phyloP scores from a whole-genome alignment of 2,329 filamentous ascomycete genomes.

The Phyllosticta citriasiana region DNA sequence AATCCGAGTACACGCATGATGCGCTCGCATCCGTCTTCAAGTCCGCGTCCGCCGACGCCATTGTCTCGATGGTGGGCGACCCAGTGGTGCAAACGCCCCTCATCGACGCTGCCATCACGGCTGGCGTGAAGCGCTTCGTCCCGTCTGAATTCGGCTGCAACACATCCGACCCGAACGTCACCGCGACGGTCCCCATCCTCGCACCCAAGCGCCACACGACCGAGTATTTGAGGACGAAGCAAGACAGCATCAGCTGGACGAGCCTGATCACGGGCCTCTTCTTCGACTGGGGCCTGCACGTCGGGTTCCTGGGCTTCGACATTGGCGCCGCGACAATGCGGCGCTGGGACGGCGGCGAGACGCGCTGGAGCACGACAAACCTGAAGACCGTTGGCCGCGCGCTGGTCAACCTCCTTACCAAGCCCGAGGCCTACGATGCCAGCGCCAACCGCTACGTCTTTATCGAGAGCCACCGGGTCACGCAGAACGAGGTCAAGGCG shows the following conservation, averaged over 20 bases:
- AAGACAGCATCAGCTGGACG: slow-evolving; percentile 48
- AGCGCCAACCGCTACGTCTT: slow-evolving; percentile 51
- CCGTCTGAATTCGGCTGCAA: slow-evolving; percentile 50
- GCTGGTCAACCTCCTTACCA: slow-evolving; percentile 40
- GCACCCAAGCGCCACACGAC: slow-evolving; percentile 38
- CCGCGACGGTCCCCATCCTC: slow-evolving; percentile 41
- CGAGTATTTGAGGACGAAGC: slow-evolving; percentile 43
- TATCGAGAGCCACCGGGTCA: slow-evolving; percentile 47
- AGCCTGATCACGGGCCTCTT: slow-evolving; percentile 48
- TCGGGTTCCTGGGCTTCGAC: slow-evolving; percentile 44
- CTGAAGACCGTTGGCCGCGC: slow-evolving; percentile 43
- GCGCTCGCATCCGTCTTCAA: slow-evolving; percentile 42
- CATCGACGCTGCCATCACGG: slow-evolving; percentile 49
- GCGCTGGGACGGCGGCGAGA: slow-evolving; percentile 48
- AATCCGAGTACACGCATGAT: slow-evolving; percentile 38
- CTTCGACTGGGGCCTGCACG: slow-evolving; percentile 49
- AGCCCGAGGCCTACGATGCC: slow-evolving; percentile 28
- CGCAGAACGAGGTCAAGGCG: slow-evolving; percentile 48
- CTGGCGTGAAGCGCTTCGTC: slow-evolving; percentile 51
- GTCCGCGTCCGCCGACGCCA: slow-evolving; percentile 45
- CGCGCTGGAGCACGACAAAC: slow-evolving; percentile 42
- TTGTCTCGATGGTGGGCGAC: slow-evolving; percentile 40
- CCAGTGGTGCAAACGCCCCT: slow-evolving; percentile 38
- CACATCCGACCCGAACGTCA: slow-evolving; percentile 26
- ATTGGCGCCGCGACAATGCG: slow-evolving; percentile 39